Evolutionary conservation across 176 grass and related monocot genomes (phyloP).

Genomic region (Avena insularis): DNA sequence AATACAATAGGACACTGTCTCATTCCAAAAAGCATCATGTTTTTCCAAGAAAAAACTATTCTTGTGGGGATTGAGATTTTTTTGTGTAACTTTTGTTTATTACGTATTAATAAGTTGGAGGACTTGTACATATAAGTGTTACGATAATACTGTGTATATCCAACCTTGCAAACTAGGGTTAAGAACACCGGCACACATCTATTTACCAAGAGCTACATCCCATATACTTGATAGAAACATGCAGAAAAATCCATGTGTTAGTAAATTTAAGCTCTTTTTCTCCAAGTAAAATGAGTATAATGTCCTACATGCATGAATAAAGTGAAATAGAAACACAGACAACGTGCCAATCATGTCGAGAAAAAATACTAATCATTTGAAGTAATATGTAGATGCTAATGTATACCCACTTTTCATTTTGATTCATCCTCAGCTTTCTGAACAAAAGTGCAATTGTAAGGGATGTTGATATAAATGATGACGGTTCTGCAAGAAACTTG

Average conservation of each 20-base stretch:
- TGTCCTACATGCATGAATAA: background rate
- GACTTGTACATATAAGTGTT: background rate
- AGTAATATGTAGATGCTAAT: slow-evolving; percentile 1
- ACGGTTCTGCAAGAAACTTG: slow-evolving; percentile 53
- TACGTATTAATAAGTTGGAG: slow-evolving; percentile 24
- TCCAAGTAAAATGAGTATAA: background rate
- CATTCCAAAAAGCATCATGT: slow-evolving; percentile 17
- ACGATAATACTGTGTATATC: background rate
- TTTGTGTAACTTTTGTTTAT: background rate
- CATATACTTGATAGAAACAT: slow-evolving; percentile 10
- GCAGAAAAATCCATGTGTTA: slow-evolving; percentile 1
- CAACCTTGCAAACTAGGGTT: background rate
- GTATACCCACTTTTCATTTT: background rate
- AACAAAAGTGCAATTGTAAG: slow-evolving; percentile 67
- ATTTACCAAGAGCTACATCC: background rate
- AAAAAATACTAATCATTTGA: background rate
- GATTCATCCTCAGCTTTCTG: slow-evolving; percentile 54
- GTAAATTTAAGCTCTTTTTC: slow-evolving; percentile 11
- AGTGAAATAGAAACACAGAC: background rate
- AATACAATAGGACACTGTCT: background rate
- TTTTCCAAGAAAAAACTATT: slow-evolving; percentile 37
- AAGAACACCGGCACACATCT: slow-evolving; percentile 14
- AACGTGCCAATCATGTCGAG: background rate
- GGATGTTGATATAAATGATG: slow-evolving; percentile 55
- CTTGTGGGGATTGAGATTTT: background rate